Conservation (phyloP, 139 green algal species). For the Chlamydomonas incerta region DNA sequence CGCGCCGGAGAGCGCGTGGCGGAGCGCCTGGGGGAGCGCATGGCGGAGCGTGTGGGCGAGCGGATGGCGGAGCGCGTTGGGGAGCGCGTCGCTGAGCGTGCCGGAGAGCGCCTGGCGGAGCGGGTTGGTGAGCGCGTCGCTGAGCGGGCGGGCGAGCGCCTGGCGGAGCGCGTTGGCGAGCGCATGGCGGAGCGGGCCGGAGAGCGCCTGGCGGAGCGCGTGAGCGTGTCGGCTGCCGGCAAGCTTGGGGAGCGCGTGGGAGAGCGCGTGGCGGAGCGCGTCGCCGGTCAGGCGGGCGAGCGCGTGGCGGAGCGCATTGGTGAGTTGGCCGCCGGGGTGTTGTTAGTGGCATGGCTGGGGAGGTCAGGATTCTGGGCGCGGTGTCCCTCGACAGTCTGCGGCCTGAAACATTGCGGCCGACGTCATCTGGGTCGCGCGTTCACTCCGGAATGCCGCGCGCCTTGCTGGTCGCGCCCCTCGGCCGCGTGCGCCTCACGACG, state of each 20-base stretch:
- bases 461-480: too few species aligned
- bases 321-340: not conserved
- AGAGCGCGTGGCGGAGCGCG: slow-evolving; percentile 6
- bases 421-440: too few species aligned
- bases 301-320: slow-evolving; percentile 36
- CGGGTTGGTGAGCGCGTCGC: slow-evolving; percentile 29
- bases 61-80: slow-evolving; percentile 39
- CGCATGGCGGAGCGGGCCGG: slow-evolving; percentile 13
- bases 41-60: slow-evolving; percentile 26
- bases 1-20: slow-evolving; percentile 30
- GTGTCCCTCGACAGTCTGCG: too few species aligned
- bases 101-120: slow-evolving; percentile 39
- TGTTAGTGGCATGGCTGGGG: too few species aligned
- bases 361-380: too few species aligned
- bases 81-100: slow-evolving; percentile 37
- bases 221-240: slow-evolving; percentile 30
- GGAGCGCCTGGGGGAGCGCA: slow-evolving; percentile 41
- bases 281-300: slow-evolving; percentile 47
- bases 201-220: slow-evolving; percentile 47
- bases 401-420: too few species aligned
- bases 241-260: slow-evolving; percentile 42
- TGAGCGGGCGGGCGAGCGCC: slow-evolving; percentile 39
- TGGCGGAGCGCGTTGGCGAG: slow-evolving; percentile 31
- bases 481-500: too few species aligned
- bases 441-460: too few species aligned